Percentiles rank a stretch among this genome's conserved stretches.
Evolutionary conservation across 768 basidiomycete species (phyloP).

Genomic region (Dictyophora rubrovolvata): DNA sequence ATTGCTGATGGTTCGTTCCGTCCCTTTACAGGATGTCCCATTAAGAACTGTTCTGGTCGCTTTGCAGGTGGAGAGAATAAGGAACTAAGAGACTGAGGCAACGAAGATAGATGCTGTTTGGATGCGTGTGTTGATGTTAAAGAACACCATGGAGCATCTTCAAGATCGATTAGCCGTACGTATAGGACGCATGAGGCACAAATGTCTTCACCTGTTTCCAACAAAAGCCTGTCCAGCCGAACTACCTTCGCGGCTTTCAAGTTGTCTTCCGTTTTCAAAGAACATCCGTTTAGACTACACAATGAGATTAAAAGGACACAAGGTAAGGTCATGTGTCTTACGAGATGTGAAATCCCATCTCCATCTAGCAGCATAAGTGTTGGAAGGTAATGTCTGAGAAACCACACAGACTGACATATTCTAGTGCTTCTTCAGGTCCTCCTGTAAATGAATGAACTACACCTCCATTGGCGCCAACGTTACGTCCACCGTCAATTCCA

Average conservation of each 20-base stretch:
- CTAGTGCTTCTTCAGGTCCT: constrained; percentile 44
- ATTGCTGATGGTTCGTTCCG: constrained; percentile 63
- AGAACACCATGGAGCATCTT: constrained; percentile 70
- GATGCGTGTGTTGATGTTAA: constrained; percentile 59
- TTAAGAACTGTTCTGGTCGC: constrained; percentile 48
- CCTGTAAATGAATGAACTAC: constrained; percentile 84
- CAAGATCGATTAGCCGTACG: neutral
- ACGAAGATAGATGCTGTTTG: constrained; percentile 33
- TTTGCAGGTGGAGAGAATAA: constrained; percentile 42
- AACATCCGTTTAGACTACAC: constrained; percentile 61
- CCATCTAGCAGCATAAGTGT: constrained; percentile 32
- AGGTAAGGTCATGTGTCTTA: constrained; percentile 10
- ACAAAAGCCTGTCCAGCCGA: constrained; percentile 47
- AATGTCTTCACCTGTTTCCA: constrained; percentile 57
- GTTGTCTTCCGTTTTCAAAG: constrained; percentile 62
- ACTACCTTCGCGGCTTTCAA: constrained; percentile 44
- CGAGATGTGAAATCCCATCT: constrained; percentile 67
- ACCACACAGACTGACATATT: constrained; percentile 39
- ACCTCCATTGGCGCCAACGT: constrained; percentile 52
- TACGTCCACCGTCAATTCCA: constrained; percentile 40
- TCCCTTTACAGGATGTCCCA: constrained; percentile 59
- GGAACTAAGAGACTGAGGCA: constrained; percentile 36
- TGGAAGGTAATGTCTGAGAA: neutral
- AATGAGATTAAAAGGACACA: neutral
- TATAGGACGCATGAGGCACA: neutral